phyloP scores from a whole-genome alignment of 257 asterid species.

The Capsicum chinense region DNA sequence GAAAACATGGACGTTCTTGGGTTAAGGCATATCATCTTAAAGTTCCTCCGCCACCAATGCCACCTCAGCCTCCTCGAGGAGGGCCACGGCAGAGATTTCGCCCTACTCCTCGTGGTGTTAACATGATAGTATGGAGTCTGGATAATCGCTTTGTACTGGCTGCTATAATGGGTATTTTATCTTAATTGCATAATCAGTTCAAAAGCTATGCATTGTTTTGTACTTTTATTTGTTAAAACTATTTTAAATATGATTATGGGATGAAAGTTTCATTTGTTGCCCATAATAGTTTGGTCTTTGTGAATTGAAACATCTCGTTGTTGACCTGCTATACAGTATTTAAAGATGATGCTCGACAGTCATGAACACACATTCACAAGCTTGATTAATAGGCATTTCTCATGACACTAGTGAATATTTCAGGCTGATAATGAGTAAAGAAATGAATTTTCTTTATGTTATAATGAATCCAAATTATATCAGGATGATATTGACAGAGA shows the following conservation, averaged over 20 bases:
- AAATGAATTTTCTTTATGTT: not conserved
- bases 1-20: slow-evolving; percentile 80
- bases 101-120: slow-evolving; percentile 98
- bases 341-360: slow-evolving; percentile 6
- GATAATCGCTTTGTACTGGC: slow-evolving; percentile 97
- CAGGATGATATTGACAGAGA: slow-evolving; percentile 10
- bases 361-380: slow-evolving; percentile 1
- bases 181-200: slow-evolving; percentile 17
- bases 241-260: slow-evolving; percentile 28
- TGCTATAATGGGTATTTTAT: slow-evolving; percentile 87
- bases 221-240: slow-evolving; percentile 23
- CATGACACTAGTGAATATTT: not conserved
- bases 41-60: slow-evolving; percentile 97
- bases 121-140: slow-evolving; percentile 93
- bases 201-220: not conserved
- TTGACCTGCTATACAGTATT: not conserved
- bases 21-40: slow-evolving; percentile 87
- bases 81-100: slow-evolving; percentile 93
- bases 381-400: slow-evolving; percentile 3
- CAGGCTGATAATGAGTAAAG: slow-evolving; percentile 5
- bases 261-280: slow-evolving; percentile 20
- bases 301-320: slow-evolving; percentile 16
- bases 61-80: slow-evolving; percentile 88
- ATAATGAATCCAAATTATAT: slow-evolving; percentile 4
- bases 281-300: not conserved